A percentile compares a stretch with the other conserved stretches of the same genome.
phyloP scores from a whole-genome alignment of 441 rosid species.

The Gossypium davidsonii region DNA sequence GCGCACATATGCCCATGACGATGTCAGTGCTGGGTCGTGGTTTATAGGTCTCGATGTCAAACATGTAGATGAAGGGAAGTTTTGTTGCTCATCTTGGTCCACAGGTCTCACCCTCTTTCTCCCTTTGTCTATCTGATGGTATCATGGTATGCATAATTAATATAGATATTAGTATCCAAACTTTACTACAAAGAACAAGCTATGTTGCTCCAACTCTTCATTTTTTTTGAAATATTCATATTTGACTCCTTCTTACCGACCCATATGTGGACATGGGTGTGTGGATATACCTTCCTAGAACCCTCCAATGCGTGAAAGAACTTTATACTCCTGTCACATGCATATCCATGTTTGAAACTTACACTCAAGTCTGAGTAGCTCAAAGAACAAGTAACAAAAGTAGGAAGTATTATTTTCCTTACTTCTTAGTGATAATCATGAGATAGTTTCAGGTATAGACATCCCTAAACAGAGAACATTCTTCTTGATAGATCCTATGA shows the following conservation, averaged over 20 bases:
- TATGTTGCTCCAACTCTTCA: neutral
- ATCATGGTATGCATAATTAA: neutral
- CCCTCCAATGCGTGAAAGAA: neutral
- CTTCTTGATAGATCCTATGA: neutral
- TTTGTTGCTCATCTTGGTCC: conserved; percentile 95
- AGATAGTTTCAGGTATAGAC: neutral
- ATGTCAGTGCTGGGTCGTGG: conserved; percentile 90
- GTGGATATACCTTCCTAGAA: neutral
- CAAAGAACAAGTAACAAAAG: neutral
- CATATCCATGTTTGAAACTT: neutral
- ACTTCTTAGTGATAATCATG: neutral
- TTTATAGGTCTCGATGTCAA: conserved; percentile 80
- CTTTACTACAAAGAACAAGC: neutral
- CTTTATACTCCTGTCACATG: neutral
- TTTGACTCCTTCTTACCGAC: neutral
- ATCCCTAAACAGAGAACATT: neutral
- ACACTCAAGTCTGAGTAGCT: neutral
- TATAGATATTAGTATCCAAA: neutral
- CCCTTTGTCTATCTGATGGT: neutral
- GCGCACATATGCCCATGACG: conserved; percentile 81
- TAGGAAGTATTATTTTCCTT: neutral
- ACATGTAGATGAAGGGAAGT: conserved; percentile 71
- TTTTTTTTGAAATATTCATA: neutral
- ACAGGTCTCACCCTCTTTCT: conserved; percentile 45
- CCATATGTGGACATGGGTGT: neutral